Base-by-base conservation (phyloP, 1,284 basidiomycete species). In the Moesziomyces antarcticus region DNA sequence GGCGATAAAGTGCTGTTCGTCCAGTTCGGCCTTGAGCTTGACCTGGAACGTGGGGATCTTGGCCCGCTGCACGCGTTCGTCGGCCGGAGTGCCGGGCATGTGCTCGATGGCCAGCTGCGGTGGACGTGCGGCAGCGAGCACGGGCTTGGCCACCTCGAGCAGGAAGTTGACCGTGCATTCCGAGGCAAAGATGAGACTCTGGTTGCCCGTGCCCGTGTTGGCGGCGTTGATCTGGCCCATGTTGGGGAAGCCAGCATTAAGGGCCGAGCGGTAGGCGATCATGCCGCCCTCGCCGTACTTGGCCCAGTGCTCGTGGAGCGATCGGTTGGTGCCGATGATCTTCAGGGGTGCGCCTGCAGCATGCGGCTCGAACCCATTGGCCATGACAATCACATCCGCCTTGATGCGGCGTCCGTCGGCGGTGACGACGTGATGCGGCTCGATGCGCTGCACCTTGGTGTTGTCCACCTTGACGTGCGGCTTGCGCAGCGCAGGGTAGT, bases 301-400 rank as follows among this genome's bases (percentile, higher is more conserved):
- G 5, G 68, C 56, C 67, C 75, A 80, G 67, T 82, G 78, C 27
- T 78, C 73, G 24, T 61, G 66, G n/a, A 80, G 37, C n/a, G 66
- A 69, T 46, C 67, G 56, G 24, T 69, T 50, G 3, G 44, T 35
- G 20, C 80, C 81, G 48, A 73, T 63, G 45, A 82, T 51, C 50
- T 56, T 56, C 68, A 83, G 73, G 3, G 81, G 81, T 53, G 73
- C 74, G 3, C 81, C 81, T 3, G 73, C 75, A 10, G 54, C 53
- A 25, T 65, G 59, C 9, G 77, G 63, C 20, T 64, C 57, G 50
- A 83, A 83, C 1, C 82, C 82, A 45, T 79, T 83, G n/a, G 78
- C 80, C 65, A 83, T 65, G 11, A 83, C 69, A 48, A 83, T 82
- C 18, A 82, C 79, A 37, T 83, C 82, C 1, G 82, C 81, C 10